Percentiles rank a stretch among this genome's conserved stretches.
Evolutionary conservation across 306 rosid species (phyloP).

Genomic region (Dryas alaskensis): DNA sequence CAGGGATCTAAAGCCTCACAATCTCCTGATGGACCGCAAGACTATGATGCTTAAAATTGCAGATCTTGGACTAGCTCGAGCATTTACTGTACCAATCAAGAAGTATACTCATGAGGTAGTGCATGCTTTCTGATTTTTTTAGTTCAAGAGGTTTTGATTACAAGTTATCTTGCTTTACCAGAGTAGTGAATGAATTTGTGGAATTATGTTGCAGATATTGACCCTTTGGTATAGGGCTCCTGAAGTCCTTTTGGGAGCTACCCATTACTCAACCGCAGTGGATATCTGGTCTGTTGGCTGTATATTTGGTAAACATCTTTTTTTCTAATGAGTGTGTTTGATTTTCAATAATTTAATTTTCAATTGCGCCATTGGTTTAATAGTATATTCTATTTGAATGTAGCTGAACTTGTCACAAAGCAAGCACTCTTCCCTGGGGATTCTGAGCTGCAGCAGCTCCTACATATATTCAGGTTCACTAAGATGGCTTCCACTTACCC

Average conservation of each 20-base stretch:
- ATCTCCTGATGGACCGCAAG: slow-evolving; percentile 84
- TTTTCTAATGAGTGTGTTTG: background rate
- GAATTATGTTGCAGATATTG: slow-evolving; percentile 48
- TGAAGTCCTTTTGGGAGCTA: slow-evolving; percentile 91
- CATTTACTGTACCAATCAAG: slow-evolving; percentile 84
- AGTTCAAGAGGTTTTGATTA: background rate
- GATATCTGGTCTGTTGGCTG: slow-evolving; percentile 98
- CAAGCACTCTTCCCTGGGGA: slow-evolving; percentile 91
- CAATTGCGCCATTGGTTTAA: background rate
- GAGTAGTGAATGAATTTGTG: background rate
- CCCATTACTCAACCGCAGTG: slow-evolving; percentile 93
- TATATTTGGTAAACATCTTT: slow-evolving; percentile 62
- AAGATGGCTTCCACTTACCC: background rate
- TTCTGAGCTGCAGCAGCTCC: slow-evolving; percentile 97
- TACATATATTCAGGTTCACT: slow-evolving; percentile 78
- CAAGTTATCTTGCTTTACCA: background rate
- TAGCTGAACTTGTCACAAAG: slow-evolving; percentile 86
- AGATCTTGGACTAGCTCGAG: slow-evolving; percentile 94
- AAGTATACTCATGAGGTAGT: slow-evolving; percentile 94
- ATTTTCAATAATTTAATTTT: background rate
- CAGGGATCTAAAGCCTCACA: slow-evolving; percentile 96
- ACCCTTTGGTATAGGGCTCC: slow-evolving; percentile 98
- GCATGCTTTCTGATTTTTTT: background rate
- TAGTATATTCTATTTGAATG: background rate
- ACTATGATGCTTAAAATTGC: slow-evolving; percentile 85